These are phyloP conservation scores for Colletotrichum destructivum DNA, from an alignment of 2,329 filamentous ascomycete species.

Conservation along the genomic window DNA sequence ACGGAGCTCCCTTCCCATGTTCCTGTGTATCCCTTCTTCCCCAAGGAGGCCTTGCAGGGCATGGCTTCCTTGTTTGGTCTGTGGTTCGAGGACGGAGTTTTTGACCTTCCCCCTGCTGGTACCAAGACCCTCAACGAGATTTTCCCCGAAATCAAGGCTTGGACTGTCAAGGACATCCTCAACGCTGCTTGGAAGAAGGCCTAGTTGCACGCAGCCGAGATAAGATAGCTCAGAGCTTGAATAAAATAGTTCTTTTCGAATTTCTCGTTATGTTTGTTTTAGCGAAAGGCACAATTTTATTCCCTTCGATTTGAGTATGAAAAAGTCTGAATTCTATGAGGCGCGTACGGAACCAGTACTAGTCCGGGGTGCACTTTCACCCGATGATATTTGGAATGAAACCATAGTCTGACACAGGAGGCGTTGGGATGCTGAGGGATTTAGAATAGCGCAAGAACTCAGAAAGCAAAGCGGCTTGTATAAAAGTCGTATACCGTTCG, in stretches of 20 bases:
- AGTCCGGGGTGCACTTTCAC: too few relatives aligned
- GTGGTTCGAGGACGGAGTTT: constrained; percentile 43
- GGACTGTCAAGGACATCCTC: constrained; percentile 46
- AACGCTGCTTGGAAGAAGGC: constrained; percentile 44
- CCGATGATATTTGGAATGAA: too few relatives aligned
- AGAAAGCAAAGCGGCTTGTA: too few relatives aligned
- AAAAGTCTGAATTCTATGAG: too few relatives aligned
- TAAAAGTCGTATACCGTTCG: too few relatives aligned
- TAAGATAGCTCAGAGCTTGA: neutral
- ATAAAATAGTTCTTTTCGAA: neutral
- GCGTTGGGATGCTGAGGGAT: too few relatives aligned
- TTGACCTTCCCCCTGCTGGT: constrained; percentile 39
- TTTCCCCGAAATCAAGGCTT: constrained; percentile 46
- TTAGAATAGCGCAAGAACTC: too few relatives aligned
- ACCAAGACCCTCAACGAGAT: constrained; percentile 43
- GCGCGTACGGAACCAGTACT: too few relatives aligned
- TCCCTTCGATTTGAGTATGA: too few relatives aligned
- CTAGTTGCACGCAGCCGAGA: neutral
- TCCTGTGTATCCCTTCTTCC: constrained; percentile 46
- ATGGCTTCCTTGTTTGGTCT: constrained; percentile 45
- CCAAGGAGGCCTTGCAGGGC: constrained; percentile 46
- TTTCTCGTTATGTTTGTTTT: neutral
- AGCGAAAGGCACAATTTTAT: neutral
- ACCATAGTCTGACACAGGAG: too few relatives aligned
- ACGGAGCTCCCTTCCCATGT: constrained; percentile 52